Conservation (phyloP, 1,284 basidiomycete species). For the Meira nashicola region DNA sequence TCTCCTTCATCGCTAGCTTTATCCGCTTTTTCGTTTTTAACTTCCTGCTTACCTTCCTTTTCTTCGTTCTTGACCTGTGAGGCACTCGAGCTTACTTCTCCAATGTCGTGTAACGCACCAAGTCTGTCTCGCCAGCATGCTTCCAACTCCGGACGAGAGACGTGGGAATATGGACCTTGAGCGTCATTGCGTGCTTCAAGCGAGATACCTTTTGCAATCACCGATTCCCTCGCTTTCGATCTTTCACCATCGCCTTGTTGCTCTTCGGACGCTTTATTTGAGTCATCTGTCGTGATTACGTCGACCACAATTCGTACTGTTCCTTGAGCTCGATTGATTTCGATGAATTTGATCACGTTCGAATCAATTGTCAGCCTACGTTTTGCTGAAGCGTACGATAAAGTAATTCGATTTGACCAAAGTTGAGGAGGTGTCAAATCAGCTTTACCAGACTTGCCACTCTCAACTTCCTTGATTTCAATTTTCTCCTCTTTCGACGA, state of each 20-base stretch:
- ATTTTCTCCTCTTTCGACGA: neutral
- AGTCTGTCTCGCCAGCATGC: conserved; percentile 16
- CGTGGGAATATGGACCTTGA: conserved; percentile 22
- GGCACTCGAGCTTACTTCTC: neutral
- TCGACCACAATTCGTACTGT: conserved; percentile 75
- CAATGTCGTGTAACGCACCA: neutral
- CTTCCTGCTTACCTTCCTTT: conserved; percentile 9
- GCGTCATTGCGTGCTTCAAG: conserved; percentile 29
- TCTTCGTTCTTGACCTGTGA: neutral
- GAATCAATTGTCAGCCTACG: conserved; percentile 83
- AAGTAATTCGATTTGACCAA: conserved; percentile 63
- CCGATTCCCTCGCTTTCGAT: conserved; percentile 59
- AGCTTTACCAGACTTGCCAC: neutral
- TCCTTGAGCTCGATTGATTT: conserved; percentile 73
- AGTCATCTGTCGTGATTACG: conserved; percentile 52
- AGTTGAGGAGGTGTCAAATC: conserved; percentile 49
- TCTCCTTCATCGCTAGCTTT: neutral
- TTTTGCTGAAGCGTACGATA: conserved; percentile 83
- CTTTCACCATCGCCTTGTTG: conserved; percentile 19
- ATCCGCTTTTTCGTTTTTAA: neutral
- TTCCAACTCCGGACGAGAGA: conserved; percentile 24
- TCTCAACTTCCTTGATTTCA: neutral
- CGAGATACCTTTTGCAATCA: conserved; percentile 63
- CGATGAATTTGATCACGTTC: conserved; percentile 73
- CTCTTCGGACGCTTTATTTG: neutral